Evolutionary conservation across 257 asterid species (phyloP).

Genomic region (Vinca minor): DNA sequence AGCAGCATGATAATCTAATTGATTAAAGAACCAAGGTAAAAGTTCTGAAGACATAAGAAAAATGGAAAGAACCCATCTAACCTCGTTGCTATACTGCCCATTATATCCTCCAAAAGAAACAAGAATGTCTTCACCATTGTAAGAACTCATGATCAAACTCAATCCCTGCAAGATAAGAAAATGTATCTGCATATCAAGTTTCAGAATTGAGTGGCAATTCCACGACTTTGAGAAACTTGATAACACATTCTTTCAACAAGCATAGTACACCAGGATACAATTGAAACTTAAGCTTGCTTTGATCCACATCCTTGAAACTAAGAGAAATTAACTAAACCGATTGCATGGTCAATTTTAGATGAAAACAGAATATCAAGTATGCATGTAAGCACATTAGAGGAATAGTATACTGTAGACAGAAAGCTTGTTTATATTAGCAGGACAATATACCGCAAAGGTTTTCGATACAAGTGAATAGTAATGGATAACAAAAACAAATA

Average conservation of each 20-base stretch:
- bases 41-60: conserved; percentile 3
- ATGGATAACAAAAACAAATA: too few species aligned
- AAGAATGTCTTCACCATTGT: conserved; percentile 70
- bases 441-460: too few species aligned
- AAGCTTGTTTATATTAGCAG: not conserved
- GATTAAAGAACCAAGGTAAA: conserved; percentile 18
- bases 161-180: conserved; percentile 53
- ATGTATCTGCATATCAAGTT: not conserved
- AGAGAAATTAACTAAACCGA: too few species aligned
- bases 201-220: not conserved
- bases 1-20: conserved; percentile 20
- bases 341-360: not conserved
- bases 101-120: conserved; percentile 97
- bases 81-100: conserved; percentile 98
- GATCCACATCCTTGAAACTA: too few species aligned
- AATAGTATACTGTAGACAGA: not conserved
- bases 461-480: too few species aligned
- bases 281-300: not conserved
- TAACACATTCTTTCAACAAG: not conserved
- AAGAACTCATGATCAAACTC: conserved; percentile 80
- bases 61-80: conserved; percentile 13
- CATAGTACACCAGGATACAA: not conserved
- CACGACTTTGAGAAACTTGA: not conserved
- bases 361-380: not conserved
- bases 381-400: not conserved